Conservation (phyloP, 1,284 basidiomycete species). For the Tylopilus sp. region DNA sequence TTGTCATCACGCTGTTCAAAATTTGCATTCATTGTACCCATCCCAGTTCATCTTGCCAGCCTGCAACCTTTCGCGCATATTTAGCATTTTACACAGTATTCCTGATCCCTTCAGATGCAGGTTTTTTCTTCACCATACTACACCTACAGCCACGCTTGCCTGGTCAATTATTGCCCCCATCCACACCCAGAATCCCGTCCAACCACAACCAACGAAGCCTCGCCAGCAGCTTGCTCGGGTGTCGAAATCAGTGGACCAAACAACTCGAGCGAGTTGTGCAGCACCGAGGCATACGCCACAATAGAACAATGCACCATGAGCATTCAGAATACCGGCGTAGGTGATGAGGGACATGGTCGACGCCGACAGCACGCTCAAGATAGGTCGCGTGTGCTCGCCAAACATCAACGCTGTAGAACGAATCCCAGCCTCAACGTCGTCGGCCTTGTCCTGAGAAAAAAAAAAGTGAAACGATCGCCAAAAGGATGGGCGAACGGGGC, state of each 20-base stretch:
- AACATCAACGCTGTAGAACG: constrained; percentile 94
- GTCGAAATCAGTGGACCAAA: constrained; percentile 79
- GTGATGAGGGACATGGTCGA: constrained; percentile 75
- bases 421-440: constrained; percentile 88
- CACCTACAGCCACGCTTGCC: constrained; percentile 28
- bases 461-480: neutral
- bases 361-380: constrained; percentile 73
- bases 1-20: neutral
- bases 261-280: constrained; percentile 77
- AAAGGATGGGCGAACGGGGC: neutral
- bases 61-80: neutral
- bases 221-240: constrained; percentile 84
- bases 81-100: neutral
- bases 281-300: constrained; percentile 72
- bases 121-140: constrained; percentile 6
- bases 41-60: neutral
- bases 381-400: constrained; percentile 69
- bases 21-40: neutral
- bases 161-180: constrained; percentile 83
- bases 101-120: neutral
- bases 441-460: constrained; percentile 76
- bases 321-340: constrained; percentile 77
- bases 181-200: constrained; percentile 88
- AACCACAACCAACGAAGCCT: constrained; percentile 87
- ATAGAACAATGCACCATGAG: constrained; percentile 78